A percentile compares a stretch with the other conserved stretches of the same genome.
Evolutionary conservation across 192 early-diverging fungal genomes (phyloP).

Genomic region (Cladochytrium replicatum): DNA sequence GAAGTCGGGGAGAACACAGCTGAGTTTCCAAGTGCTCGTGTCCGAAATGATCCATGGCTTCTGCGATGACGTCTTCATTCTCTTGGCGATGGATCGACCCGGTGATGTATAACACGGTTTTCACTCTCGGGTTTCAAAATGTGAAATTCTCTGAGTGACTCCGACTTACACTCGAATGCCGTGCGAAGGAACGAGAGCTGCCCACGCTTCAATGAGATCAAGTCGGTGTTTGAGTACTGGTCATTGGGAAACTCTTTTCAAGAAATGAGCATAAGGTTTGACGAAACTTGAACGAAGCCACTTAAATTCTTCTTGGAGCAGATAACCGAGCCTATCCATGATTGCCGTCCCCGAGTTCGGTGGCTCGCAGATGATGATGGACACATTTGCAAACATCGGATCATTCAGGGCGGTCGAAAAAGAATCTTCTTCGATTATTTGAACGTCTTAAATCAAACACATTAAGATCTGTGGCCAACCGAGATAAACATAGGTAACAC

Average conservation of each 20-base stretch:
- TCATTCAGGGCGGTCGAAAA: conserved; percentile 58
- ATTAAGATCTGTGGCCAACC: too few relatives aligned
- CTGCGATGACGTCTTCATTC: conserved; percentile 81
- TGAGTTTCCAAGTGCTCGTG: conserved; percentile 33
- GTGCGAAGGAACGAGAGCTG: conserved; percentile 68
- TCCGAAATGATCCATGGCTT: conserved; percentile 36
- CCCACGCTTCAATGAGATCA: conserved; percentile 27
- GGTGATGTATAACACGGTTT: conserved; percentile 79
- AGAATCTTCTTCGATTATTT: conserved; percentile 45
- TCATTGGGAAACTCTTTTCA: conserved; percentile 67
- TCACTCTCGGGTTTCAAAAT: conserved; percentile 72
- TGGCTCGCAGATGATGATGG: conserved; percentile 74
- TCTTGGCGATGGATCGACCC: conserved; percentile 82
- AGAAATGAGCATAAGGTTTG: too few relatives aligned
- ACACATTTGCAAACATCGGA: conserved; percentile 52
- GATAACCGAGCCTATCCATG: conserved; percentile 69
- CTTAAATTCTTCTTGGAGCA: conserved; percentile 60
- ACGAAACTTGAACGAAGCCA: conserved; percentile 10
- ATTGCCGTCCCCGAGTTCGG: conserved; percentile 87
- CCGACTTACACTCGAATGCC: conserved; percentile 43
- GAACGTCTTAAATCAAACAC: too few relatives aligned
- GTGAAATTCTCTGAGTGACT: not conserved
- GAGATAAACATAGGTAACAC: too few relatives aligned
- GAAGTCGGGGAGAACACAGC: conserved; percentile 35
- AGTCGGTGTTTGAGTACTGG: conserved; percentile 33